Evolutionary conservation across 108 stramenopile genomes (phyloP), one percentile per base, ranked within the genome.

Genomic region (Fragilaria radians): DNA sequence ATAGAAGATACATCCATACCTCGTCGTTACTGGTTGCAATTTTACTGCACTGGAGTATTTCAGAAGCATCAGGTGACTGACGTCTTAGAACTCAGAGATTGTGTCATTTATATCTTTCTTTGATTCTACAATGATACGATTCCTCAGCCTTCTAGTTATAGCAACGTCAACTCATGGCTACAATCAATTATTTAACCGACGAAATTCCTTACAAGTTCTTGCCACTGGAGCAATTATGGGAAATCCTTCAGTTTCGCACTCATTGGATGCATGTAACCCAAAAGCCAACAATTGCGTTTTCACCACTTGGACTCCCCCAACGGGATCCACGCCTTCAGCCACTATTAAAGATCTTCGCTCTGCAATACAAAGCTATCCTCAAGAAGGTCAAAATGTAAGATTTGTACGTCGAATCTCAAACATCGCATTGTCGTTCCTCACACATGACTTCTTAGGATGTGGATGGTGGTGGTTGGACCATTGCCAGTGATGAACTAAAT

Each of bases 271-370:
- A 21, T 91, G 86, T 52, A 80, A 82, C 1, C 65, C 62, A 22
- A 65, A 67, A 57, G 71, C 79, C 4, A 80, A 85, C 29, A 87
- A 91, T 49, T 91, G 89, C 46, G 57, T 91, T n/a, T 68, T 74
- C n/a, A 81, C 84, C 29, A 70, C 71, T 3, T 91, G 89, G 86
- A 77, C 75, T 31, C 84, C 86, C 32, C 89, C 89, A 11, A n/a
- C 72, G 2, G 76, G 74, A 53, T 61, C 66, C 4, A 74, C 60
- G 29, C 66, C 79, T 59, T 61, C 67, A 34, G 82, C 72, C 32
- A 75, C 78, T 50, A 58, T 56, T 26, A 52, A 61, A 2, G 59
- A 75, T 31, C 63, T 89, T 36, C 65, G 71, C 42, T 69, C 59
- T 45, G 75, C 69, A 0, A 25, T 89, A 27, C 67, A 72, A 33